Conservation (phyloP, 495 filamentous ascomycete species). For the Xylaria venustula region DNA sequence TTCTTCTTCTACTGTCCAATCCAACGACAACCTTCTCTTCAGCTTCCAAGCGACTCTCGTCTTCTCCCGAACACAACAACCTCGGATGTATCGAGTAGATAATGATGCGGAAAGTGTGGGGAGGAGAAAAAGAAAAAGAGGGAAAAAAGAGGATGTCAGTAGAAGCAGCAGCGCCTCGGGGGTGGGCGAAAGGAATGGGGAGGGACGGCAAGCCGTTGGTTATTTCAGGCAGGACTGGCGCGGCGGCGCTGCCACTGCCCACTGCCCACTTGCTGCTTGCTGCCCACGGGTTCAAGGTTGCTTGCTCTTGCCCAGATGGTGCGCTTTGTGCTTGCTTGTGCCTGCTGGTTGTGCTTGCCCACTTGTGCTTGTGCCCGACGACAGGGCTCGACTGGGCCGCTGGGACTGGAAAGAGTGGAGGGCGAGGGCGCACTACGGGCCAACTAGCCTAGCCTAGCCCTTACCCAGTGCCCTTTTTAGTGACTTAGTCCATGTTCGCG, state of each 20-base stretch:
- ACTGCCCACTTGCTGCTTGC: neutral
- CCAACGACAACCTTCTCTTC: constrained; percentile 20
- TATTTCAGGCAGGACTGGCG: constrained; percentile 9
- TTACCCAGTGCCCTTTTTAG: constrained; percentile 11
- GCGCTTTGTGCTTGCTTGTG: neutral
- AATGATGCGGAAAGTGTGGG: constrained; percentile 14
- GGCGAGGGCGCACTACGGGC: constrained; percentile 14
- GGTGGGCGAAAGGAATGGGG: neutral
- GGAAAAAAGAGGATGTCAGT: constrained; percentile 14
- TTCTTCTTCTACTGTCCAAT: constrained; percentile 11
- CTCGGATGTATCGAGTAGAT: constrained; percentile 13
- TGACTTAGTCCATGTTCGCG: neutral
- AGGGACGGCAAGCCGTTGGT: neutral
- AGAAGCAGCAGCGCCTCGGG: neutral
- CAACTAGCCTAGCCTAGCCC: constrained; percentile 18
- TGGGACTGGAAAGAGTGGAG: constrained; percentile 20
- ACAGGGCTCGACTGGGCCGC: constrained; percentile 9
- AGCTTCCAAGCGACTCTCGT: constrained; percentile 20
- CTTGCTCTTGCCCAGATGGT: neutral
- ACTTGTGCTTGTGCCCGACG: neutral
- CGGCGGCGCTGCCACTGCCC: neutral
- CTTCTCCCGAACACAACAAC: constrained; percentile 18
- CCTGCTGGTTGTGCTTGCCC: too few species aligned
- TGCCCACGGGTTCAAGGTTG: too few species aligned
- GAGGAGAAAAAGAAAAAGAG: constrained; percentile 7